A percentile compares a stretch with the other conserved stretches of the same genome.
These are phyloP conservation scores for Aspergillus floridensis DNA, from an alignment of 2,329 filamentous ascomycete species.

Conservation along the genomic window DNA sequence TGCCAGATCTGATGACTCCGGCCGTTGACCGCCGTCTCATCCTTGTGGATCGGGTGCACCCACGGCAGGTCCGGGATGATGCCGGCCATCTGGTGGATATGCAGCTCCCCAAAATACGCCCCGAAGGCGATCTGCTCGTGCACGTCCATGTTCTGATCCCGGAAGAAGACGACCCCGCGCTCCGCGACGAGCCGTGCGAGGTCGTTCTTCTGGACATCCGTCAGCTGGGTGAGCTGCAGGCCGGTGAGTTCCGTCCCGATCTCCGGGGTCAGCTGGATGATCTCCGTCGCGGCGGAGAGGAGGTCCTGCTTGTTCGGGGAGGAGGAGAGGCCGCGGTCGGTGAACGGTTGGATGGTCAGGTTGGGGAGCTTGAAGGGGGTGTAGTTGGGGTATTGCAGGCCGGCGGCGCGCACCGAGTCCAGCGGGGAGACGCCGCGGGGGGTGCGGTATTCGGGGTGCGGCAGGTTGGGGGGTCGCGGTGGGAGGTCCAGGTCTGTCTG, in stretches of 20 bases:
- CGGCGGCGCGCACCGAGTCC: conserved; percentile 4
- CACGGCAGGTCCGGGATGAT: conserved; percentile 9
- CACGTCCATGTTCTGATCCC: conserved; percentile 49
- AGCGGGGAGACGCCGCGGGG: conserved; percentile 3
- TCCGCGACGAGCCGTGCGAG: conserved; percentile 60
- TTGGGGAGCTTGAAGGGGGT: conserved; percentile 30
- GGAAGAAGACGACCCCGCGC: conserved; percentile 60
- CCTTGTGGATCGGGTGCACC: conserved; percentile 11
- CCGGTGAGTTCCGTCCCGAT: conserved; percentile 53
- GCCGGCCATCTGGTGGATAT: conserved; percentile 22
- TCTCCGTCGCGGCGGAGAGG: neutral
- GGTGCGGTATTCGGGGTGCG: conserved; percentile 1
- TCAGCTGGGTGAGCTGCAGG: conserved; percentile 49
- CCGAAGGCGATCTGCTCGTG: conserved; percentile 35
- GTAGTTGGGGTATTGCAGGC: conserved; percentile 9
- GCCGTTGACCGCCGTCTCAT: neutral
- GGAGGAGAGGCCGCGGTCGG: neutral
- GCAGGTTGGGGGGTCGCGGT: neutral
- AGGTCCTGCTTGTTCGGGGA: neutral
- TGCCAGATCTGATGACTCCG: conserved; percentile 18
- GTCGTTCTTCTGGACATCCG: conserved; percentile 54
- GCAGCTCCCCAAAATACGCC: conserved; percentile 28
- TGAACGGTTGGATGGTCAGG: conserved; percentile 35
- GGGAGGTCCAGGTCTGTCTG: neutral
- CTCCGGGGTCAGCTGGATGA: conserved; percentile 17